phyloP scores from a whole-genome alignment of 257 asterid genomes.

The Buddleja alternifolia region DNA sequence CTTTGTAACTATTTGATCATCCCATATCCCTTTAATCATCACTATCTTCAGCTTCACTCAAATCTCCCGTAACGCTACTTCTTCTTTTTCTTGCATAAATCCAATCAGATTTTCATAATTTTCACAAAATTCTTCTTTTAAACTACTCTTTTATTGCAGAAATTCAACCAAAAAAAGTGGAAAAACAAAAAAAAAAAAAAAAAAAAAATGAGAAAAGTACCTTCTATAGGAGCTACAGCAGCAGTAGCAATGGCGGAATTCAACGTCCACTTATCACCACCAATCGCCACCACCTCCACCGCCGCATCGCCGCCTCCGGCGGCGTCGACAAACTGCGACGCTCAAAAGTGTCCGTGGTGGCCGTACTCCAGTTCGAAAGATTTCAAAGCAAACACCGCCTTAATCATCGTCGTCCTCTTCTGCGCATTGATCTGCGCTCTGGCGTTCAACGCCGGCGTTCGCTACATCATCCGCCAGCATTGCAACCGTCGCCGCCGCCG shows the following conservation, averaged over 20 bases:
- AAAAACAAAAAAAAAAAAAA: not conserved
- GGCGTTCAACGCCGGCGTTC: slow-evolving; percentile 51
- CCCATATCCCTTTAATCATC: slow-evolving; percentile 15
- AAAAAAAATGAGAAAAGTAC: slow-evolving; percentile 40
- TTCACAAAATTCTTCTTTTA: not conserved
- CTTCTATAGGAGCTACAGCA: slow-evolving; percentile 22
- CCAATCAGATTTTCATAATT: not conserved
- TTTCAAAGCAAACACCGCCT: slow-evolving; percentile 58
- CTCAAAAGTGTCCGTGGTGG: slow-evolving; percentile 68
- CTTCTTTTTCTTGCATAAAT: not conserved
- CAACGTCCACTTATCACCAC: slow-evolving; percentile 34
- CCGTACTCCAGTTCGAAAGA: slow-evolving; percentile 61
- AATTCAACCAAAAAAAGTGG: not conserved
- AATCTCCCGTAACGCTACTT: not conserved
- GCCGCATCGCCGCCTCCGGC: slow-evolving; percentile 30
- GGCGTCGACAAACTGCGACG: slow-evolving; percentile 36
- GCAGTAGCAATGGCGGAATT: slow-evolving; percentile 41
- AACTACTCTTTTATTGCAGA: slow-evolving; percentile 10
- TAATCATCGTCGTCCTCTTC: slow-evolving; percentile 50
- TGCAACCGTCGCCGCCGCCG: slow-evolving; percentile 34
- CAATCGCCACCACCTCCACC: slow-evolving; percentile 28
- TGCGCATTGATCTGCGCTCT: slow-evolving; percentile 45
- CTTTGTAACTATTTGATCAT: slow-evolving; percentile 25
- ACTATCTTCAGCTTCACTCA: slow-evolving; percentile 30
- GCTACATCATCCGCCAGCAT: slow-evolving; percentile 42